Conservation (phyloP, 1,139 yeast genomes). For the Taiozyma sp. region DNA sequence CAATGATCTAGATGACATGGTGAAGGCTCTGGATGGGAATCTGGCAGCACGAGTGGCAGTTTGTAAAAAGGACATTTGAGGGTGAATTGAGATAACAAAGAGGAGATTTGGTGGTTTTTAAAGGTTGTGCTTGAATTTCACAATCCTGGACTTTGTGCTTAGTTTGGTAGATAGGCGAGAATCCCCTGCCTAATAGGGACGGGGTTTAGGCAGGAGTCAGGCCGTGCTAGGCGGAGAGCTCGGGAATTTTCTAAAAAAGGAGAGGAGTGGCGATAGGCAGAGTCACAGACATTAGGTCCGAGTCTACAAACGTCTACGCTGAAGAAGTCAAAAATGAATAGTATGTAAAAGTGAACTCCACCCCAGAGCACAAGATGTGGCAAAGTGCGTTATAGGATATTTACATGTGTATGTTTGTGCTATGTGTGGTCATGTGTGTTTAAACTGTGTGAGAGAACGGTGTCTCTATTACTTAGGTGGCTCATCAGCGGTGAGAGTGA, state of each 20-base stretch:
- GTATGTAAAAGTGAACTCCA: background rate
- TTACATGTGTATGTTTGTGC: background rate
- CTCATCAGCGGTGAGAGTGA: slow-evolving; percentile 26
- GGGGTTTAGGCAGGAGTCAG: background rate
- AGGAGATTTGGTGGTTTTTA: background rate
- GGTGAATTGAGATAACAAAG: background rate
- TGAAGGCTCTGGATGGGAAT: slow-evolving; percentile 17
- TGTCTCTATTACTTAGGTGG: background rate
- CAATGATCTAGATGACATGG: slow-evolving; percentile 33
- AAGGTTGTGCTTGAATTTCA: background rate
- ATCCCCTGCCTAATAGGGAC: background rate
- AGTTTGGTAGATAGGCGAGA: background rate
- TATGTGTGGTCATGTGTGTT: background rate
- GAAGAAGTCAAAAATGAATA: background rate
- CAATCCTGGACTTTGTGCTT: background rate
- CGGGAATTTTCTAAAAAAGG: background rate
- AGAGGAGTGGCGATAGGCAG: background rate
- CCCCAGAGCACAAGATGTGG: background rate
- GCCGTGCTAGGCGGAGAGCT: background rate
- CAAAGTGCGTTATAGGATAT: background rate
- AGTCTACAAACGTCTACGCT: background rate
- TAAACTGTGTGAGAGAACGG: background rate
- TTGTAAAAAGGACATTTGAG: slow-evolving; percentile 20
- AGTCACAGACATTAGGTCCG: background rate
- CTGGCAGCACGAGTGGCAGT: slow-evolving; percentile 20